phyloP scores from a whole-genome alignment of 176 grass and related monocot species.

The Tillandsia leiboldiana region DNA sequence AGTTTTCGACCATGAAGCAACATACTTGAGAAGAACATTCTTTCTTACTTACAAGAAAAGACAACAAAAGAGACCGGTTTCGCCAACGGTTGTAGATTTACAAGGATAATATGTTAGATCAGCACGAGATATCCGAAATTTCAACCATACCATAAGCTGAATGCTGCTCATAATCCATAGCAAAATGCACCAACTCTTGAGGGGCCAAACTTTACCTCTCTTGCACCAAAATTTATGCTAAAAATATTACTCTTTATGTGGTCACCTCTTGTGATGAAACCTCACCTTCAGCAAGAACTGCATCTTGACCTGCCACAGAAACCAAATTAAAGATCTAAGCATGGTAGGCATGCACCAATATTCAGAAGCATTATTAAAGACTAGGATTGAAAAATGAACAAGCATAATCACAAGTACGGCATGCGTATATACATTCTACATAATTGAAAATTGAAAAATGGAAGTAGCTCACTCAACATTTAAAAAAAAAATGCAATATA shows the following conservation, averaged over 20 bases:
- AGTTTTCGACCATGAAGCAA: too few species aligned
- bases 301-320: conserved; percentile 74
- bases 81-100: background rate
- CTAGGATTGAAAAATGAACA: too few species aligned
- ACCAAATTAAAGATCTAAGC: background rate
- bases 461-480: too few species aligned
- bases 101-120: background rate
- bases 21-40: too few species aligned
- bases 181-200: background rate
- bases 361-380: too few species aligned
- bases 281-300: conserved; percentile 88
- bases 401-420: too few species aligned
- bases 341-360: background rate
- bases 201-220: background rate
- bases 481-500: too few species aligned
- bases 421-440: too few species aligned
- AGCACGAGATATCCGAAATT: background rate
- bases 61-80: background rate
- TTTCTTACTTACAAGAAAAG: background rate
- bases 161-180: background rate
- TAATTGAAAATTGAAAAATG: too few species aligned
- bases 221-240: background rate
- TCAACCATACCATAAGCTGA: background rate
- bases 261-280: conserved; percentile 89
- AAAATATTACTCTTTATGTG: background rate